Evolutionary conservation across 2,329 filamentous ascomycete genomes (phyloP), one percentile per base, ranked within the genome.

Genomic region (Fusarium decemcellulare): DNA sequence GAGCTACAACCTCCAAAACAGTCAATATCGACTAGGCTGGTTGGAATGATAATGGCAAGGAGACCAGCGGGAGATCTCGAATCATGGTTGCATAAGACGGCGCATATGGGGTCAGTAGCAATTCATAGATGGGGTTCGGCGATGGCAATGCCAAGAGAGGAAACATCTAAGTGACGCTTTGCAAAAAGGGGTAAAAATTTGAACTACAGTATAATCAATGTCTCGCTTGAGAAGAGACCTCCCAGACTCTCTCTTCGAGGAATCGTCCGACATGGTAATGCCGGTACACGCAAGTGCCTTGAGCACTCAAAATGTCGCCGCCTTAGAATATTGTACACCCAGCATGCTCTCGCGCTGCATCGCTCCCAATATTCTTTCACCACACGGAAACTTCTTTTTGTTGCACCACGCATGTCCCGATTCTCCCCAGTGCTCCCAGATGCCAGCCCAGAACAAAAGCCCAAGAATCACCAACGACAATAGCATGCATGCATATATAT

Each of bases 401-500:
- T 57, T 59, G 63, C 65, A 68, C 48, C 63, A 48, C 65, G 59
- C 60, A 63, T 62, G 42, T 68, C 70, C 71, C 65, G 55, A 63
- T 69, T 65, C 32, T 65, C 54, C 68, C 61, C 62, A 65, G 61
- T 67, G 63, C 65, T 72, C 71, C 68, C 64, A 72, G 60, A 71
- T 69, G 61, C 68, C 70, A 74, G 61, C 72, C 72, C 73, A 71
- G 55, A 9, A 54, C 23, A 71, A 74, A 68, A 70, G 61, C 69
- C 73, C 67, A 74, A 68, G 64, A 73, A 73, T 63, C 71, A 63
- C 69, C 63, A 62, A 65, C 48, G 68, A 66, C 64, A 73, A 67
- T 53, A 71, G 61, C 57, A 65, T 58, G 52, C 52, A 56, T 60
- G 59, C 62, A 37, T 34, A 34, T 34, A 54, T 53, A 67, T 64